Base-by-base conservation (phyloP, 2,329 filamentous ascomycete genomes). In the Colletotrichum zoysiae region DNA sequence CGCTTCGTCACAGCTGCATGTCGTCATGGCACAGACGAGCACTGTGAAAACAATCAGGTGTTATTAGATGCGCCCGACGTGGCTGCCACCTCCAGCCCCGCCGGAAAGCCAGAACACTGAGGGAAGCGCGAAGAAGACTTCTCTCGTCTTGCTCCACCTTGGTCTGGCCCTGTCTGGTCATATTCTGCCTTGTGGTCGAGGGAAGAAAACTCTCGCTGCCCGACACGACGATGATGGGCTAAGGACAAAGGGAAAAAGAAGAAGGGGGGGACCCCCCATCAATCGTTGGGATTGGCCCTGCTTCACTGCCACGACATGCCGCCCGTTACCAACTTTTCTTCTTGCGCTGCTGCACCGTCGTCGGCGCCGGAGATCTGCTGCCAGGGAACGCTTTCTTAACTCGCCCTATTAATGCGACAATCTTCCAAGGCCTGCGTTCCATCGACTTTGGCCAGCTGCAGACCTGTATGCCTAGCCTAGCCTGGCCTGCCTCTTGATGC, bases 11-110 rank as follows among this genome's bases (percentile, higher is more conserved):
- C 59, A 60, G 53, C 53, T 48, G 46, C 46, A 30, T 72, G 70
- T 72, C 70, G 70, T 70, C 70, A 72, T 72, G 55, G 70, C 48
- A 65, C 70, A 38, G 65, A 60, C 46, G 55, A 55, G 33, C 30
- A 70, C 11, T 14, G 3, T 30, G 23, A 33, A 55, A 0, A 5
- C 11, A 33, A 53, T 26, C 23, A 26, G 50, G 26, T 53, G n/a
- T 30, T 16, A 33, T 18, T 20, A 69, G 53, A 69, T 60, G 65
- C 68, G 44, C 68, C 64, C 68, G 59, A 35, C 38, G 26, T 26
- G 14, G 7, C 1, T 18, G 18, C 59, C 51, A 53, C 69, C 30
- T 53, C 53, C 40, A n/a, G 51, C 46, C 33, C 14, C 26, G 48
- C 48, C 38, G 35, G 48, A 33, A 50, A n/a, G 35, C 58, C 57